Evolutionary conservation across 495 filamentous ascomycete genomes (phyloP), one percentile per base, ranked within the genome.

Genomic region (Tuber magnatum): DNA sequence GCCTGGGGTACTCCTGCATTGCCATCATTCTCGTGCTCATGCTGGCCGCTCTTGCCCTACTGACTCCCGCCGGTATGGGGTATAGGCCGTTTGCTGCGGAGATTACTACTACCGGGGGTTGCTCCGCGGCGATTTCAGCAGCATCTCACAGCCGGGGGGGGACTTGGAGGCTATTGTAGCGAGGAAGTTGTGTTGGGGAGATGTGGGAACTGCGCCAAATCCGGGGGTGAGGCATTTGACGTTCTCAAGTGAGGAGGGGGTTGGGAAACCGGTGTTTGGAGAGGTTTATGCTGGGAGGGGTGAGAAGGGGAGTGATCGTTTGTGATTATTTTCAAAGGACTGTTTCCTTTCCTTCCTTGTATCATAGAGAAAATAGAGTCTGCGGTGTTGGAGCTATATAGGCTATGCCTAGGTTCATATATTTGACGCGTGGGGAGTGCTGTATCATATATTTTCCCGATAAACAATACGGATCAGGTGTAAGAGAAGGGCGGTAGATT

Each of bases 71-170:
- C n/a, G 32, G 42, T 7, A 28, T 72, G 24, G 71, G 74, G 2
- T 71, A n/a, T 40, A 68, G 42, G 20, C 40, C 22, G 4, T 74
- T 70, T 18, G 6, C 9, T 3, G 40, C 48, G 3, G 65, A 32
- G 35, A 78, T 68, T 22, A 69, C 74, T 18, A 39, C 61, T 4
- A 38, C 43, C 6, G 35, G 70, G 18, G 48, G 69, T n/a, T 76
- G 74, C 39, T 77, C 74, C 7, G 51, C 70, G 0, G 74, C 74
- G 3, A 78, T 78, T 14, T 69, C 69, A 4, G 76, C 76, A 8
- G 76, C 74, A 0, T 76, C 69, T 46, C 76, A 78, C 56, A 32
- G 35, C 14, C 16, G 35, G 43, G 20, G n/a, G 51, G 16, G 16
- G 74, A 73, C n/a, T 22, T 22, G 20, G 69, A 40, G 35, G 18